Evolutionary conservation across 768 basidiomycete genomes (phyloP).

Genomic region (Tricholoma saponaceum): DNA sequence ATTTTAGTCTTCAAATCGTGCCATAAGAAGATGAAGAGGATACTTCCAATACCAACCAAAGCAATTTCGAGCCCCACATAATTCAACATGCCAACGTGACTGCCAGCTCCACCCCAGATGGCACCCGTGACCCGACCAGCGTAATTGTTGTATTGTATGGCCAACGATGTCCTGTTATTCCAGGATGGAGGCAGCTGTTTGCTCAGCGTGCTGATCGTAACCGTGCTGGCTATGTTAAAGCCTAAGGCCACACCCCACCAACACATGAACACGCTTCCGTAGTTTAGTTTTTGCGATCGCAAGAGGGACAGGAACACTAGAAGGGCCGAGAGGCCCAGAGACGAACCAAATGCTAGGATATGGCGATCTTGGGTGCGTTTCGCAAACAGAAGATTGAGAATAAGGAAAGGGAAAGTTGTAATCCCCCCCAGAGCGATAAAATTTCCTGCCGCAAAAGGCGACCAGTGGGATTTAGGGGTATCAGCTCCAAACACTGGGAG

Average conservation of each 20-base stretch:
- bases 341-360: constrained; percentile 49
- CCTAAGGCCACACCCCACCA: constrained; percentile 66
- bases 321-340: constrained; percentile 49
- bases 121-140: constrained; percentile 62
- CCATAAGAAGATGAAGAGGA: constrained; percentile 57
- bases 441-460: constrained; percentile 63
- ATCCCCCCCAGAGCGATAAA: constrained; percentile 67
- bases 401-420: constrained; percentile 61
- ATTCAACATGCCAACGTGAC: constrained; percentile 54
- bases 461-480: constrained; percentile 42
- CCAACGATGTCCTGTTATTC: constrained; percentile 53
- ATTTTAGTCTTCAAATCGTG: constrained; percentile 60
- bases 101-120: constrained; percentile 64
- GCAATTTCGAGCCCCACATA: constrained; percentile 59
- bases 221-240: constrained; percentile 70
- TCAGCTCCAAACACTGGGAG: constrained; percentile 56
- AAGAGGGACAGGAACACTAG: constrained; percentile 47
- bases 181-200: constrained; percentile 64
- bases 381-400: constrained; percentile 54
- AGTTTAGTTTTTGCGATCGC: constrained; percentile 33
- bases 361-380: constrained; percentile 57
- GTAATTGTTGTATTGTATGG: constrained; percentile 69
- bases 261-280: constrained; percentile 42
- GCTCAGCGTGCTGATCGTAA: constrained; percentile 60
- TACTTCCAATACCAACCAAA: constrained; percentile 52